A percentile compares a stretch with the other conserved stretches of the same genome.
Evolutionary conservation across 306 rosid species (phyloP).

Genomic region (Benincasa hispida): DNA sequence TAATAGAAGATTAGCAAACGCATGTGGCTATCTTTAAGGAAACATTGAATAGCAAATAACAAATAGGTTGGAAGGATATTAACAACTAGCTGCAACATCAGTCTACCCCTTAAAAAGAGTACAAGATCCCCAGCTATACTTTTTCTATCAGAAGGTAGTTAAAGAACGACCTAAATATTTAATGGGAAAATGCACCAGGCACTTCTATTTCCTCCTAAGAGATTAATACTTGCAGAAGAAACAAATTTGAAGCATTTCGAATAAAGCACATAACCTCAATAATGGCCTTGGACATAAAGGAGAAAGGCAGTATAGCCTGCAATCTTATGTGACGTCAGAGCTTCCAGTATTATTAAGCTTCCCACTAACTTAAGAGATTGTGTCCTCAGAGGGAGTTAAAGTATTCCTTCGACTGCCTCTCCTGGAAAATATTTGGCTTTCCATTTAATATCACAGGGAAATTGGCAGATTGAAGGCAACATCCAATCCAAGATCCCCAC

Average conservation of each 20-base stretch:
- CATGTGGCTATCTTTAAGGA: not conserved
- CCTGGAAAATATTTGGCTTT: not conserved
- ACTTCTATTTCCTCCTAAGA: not conserved
- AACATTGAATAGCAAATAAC: not conserved
- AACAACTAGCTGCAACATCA: not conserved
- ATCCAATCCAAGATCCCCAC: not conserved
- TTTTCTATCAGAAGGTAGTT: not conserved
- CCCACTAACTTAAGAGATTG: not conserved
- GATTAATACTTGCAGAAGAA: not conserved
- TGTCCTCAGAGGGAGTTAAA: not conserved
- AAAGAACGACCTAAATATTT: not conserved
- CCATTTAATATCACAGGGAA: not conserved
- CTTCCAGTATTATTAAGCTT: not conserved
- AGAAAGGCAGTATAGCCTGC: not conserved
- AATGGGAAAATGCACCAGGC: not conserved
- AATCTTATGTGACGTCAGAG: not conserved
- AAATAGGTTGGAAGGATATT: not conserved
- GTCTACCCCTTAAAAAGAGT: not conserved
- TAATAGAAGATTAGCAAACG: not conserved
- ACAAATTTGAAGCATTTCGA: not conserved
- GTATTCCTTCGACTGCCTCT: not conserved
- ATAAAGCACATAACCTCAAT: not conserved
- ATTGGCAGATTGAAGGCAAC: not conserved
- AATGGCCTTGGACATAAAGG: not conserved
- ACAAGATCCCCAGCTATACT: not conserved